These are phyloP conservation scores for Globisporangium irregulare DNA, from an alignment of 352 stramenopile species.

Conservation along the genomic window DNA sequence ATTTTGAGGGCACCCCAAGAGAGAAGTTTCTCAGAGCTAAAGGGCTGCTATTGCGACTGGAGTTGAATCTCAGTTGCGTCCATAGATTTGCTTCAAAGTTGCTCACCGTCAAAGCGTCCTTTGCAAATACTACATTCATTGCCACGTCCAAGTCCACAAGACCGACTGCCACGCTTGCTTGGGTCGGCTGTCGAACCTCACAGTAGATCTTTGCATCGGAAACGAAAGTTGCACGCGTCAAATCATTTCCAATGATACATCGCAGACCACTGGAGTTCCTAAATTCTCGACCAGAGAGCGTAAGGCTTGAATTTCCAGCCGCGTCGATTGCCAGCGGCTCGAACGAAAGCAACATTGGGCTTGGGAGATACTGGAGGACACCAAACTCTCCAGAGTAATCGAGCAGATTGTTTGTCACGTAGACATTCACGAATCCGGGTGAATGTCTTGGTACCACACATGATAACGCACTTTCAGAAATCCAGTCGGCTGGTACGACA, in stretches of 20 bases:
- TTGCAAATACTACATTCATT: constrained; percentile 10
- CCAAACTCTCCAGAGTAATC: constrained; percentile 36
- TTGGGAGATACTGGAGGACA: constrained; percentile 37
- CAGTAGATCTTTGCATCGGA: constrained; percentile 28
- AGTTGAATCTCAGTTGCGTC: neutral
- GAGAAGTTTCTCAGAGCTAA: neutral
- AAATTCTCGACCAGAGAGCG: constrained; percentile 34
- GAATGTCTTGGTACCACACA: constrained; percentile 30
- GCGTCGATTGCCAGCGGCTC: constrained; percentile 18
- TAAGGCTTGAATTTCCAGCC: neutral
- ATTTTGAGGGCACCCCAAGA: neutral
- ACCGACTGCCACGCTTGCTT: constrained; percentile 25
- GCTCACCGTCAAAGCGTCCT: neutral
- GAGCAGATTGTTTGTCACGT: constrained; percentile 56
- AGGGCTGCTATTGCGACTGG: neutral
- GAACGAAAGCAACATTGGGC: constrained; percentile 34
- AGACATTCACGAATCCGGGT: constrained; percentile 31
- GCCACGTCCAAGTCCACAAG: constrained; percentile 26
- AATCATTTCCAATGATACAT: constrained; percentile 34
- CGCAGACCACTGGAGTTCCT: constrained; percentile 30
- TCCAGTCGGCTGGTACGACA: constrained; percentile 29
- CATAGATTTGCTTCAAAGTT: neutral
- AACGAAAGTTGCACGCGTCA: constrained; percentile 24
- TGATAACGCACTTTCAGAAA: constrained; percentile 28
- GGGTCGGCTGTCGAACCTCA: constrained; percentile 3